Evolutionary conservation across 1,139 yeast genomes (phyloP).

Genomic region (Tardiomyces digboiensis): DNA sequence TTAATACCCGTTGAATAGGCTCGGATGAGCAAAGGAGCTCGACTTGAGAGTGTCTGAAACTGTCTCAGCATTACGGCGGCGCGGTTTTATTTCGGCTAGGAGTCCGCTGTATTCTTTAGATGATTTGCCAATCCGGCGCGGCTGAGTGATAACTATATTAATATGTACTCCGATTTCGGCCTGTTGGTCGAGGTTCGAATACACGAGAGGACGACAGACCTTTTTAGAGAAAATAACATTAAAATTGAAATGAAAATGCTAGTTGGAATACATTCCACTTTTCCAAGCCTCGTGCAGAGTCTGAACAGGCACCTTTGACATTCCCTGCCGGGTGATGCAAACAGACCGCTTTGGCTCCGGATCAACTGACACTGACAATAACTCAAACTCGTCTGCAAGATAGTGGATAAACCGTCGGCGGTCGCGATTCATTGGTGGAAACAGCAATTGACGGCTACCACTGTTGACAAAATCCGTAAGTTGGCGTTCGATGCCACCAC

Average conservation of each 20-base stretch:
- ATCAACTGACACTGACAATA: conserved; percentile 70
- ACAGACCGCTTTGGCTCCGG: conserved; percentile 58
- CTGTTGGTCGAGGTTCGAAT: too few species aligned
- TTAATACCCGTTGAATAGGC: conserved; percentile 12
- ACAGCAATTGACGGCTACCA: conserved; percentile 35
- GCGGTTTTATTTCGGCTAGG: too few species aligned
- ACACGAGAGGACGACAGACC: too few species aligned
- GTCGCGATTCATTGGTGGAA: conserved; percentile 61
- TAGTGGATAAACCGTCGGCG: conserved; percentile 68
- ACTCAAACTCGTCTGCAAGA: conserved; percentile 46
- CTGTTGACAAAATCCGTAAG: conserved; percentile 40
- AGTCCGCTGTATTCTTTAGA: too few species aligned
- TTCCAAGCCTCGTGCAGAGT: conserved; percentile 4
- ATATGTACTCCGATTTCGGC: too few species aligned
- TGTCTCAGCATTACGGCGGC: neutral
- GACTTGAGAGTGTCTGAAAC: neutral
- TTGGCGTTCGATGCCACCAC: conserved; percentile 40
- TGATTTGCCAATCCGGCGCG: too few species aligned
- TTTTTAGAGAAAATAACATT: too few species aligned
- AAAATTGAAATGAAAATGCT: too few species aligned
- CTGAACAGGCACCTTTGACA: conserved; percentile 5
- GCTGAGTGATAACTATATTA: too few species aligned
- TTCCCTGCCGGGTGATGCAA: conserved; percentile 2
- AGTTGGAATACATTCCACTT: too few species aligned
- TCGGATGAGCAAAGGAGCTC: conserved; percentile 1